Base-by-base conservation (phyloP, 495 filamentous ascomycete genomes). In the Xylaria cubensis region DNA sequence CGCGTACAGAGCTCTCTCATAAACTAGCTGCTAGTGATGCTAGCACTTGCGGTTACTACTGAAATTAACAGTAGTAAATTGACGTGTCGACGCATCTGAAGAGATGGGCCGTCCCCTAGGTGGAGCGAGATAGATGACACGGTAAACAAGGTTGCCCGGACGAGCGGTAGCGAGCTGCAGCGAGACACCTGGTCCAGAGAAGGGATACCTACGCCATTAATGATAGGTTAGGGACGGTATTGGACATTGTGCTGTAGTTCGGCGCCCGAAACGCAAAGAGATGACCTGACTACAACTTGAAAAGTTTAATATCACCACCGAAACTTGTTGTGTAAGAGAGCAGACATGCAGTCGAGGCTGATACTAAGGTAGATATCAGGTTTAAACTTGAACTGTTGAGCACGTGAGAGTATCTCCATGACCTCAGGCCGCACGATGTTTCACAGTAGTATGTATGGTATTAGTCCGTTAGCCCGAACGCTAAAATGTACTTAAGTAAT, bases 31-130 rank as follows among this genome's bases (percentile, higher is more conserved):
- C 41, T 15, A 3, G 53, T 41, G 42, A 58, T 56, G 51, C 64
- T 69, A 53, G 41, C 26, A 42, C 56, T 48, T 53, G 41, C 15
- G 39, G 55, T 24, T 34, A 65, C 61, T 71, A 64, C 69, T 65
- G 69, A 53, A 39, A 19, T 42, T 8, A 50, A 65, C 50, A 58
- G 69, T 64, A 53, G 69, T 26, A 36, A 50, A 50, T 44, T 7
- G 50, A 56, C 36, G 24, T 65, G 69, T 51, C 42, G 32, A 61
- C 41, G 41, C 62, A 67, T 67, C 24, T 46, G 63, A 61, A 55
- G 66, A 50, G 36, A 59, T 29, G 59, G 15, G 24, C 44, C 36
- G 41, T 61, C 21, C 56, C 58, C 24, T 8, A 44, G 48, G 44
- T 24, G 17, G 42, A 56, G 71, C 36, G 24, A 51, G 70, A 72